Evolutionary conservation across 1,284 basidiomycete genomes (phyloP), one percentile per base, ranked within the genome.

Genomic region (Austroboletus novae-zelandiae): DNA sequence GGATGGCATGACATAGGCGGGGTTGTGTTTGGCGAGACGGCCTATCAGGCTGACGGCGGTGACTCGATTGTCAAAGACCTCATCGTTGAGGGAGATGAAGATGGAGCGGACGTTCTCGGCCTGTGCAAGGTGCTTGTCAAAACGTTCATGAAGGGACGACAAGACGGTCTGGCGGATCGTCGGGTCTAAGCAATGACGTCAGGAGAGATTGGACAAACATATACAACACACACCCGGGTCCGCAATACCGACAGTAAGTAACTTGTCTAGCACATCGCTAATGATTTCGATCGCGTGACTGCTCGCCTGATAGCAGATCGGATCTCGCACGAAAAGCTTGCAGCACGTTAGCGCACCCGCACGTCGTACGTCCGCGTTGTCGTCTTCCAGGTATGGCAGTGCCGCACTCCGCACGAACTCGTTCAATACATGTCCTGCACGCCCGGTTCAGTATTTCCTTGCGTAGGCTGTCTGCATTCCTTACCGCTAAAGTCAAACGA

Each of bases 1-100:
- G 7, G 94, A 96, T 4, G 97, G 96, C 91, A 99, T 98, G 31
- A 99, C 95, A 72, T 98, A 98, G 34, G 97, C 97, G 0, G 97
- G 97, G 63, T 99, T 99, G 72, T 98, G 91, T 62, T 88, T 85
- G 3, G 96, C 93, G 25, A 99, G 80, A 27, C 97, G 86, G 3
- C 97, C 97, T 58, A 99, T 98, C 57, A 99, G 81, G 25, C 77
- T 76, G 43, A 99, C 94, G 4, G 96, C 96, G 11, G 90, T 86
- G 43, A 94, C 85, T 17, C 97, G 85, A 64, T 98, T 98, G 46
- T 89, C 87, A 70, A 97, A 98, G 8, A 91, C 89, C 65, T 99
- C 97, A 62, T 99, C 97, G 65, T 99, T 99, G 51, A 99, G 79
- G 0, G 96, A 98, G 57, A 99, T 94, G 71, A 99, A 99, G 15